These are phyloP conservation scores for Laburnicola sp. DNA, from an alignment of 2,329 filamentous ascomycete species.

Conservation along the genomic window DNA sequence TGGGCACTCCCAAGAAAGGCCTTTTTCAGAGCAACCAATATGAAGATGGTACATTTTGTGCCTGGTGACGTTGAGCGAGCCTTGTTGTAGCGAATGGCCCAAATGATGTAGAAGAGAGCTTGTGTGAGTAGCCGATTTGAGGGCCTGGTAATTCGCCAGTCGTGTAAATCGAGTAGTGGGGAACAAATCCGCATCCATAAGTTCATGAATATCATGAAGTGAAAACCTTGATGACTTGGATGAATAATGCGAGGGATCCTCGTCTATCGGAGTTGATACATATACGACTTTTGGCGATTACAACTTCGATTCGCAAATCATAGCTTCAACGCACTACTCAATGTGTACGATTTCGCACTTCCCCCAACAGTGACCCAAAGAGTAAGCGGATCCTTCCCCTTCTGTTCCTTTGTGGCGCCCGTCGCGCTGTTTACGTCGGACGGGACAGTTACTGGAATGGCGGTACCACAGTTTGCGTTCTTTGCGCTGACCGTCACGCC, in stretches of 20 bases:
- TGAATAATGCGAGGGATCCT: neutral
- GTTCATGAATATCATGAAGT: neutral
- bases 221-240: no score
- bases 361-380: slow-evolving; percentile 36
- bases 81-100: no score
- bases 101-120: no score
- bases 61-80: no score
- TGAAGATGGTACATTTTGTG: no score
- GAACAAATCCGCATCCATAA: neutral
- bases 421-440: slow-evolving; percentile 46
- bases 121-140: no score
- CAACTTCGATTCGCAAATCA: neutral
- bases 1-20: no score
- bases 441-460: slow-evolving; percentile 58
- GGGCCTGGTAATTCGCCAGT: no score
- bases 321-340: slow-evolving; percentile 8
- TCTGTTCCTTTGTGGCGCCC: slow-evolving; percentile 51
- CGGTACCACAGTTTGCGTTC: slow-evolving; percentile 51
- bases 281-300: no score
- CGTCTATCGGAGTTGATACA: no score
- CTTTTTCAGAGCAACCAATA: no score
- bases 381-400: slow-evolving; percentile 49
- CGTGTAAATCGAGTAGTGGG: no score
- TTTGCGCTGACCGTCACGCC: slow-evolving; percentile 51
- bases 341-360: slow-evolving; percentile 19